Evolutionary conservation across 768 basidiomycete genomes (phyloP).

Genomic region (Russula griseocarnosa): DNA sequence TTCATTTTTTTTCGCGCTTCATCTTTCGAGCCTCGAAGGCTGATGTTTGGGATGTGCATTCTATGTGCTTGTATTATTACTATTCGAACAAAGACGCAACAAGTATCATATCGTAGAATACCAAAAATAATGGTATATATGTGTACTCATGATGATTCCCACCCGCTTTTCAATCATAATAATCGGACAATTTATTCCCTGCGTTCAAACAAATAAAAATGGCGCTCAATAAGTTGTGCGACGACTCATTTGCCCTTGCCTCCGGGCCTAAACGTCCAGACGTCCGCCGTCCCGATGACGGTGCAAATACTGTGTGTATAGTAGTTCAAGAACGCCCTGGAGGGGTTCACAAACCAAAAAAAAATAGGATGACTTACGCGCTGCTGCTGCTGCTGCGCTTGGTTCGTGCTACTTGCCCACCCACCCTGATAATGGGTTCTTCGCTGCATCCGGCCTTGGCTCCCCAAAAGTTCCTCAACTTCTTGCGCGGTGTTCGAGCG

Average conservation of each 20-base stretch:
- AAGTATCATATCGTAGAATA: slow-evolving; percentile 16
- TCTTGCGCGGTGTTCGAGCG: slow-evolving; percentile 62
- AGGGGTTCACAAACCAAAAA: background rate
- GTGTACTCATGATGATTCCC: slow-evolving; percentile 16
- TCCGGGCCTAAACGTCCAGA: slow-evolving; percentile 47
- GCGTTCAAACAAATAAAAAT: too few relatives aligned
- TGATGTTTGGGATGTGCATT: slow-evolving; percentile 15
- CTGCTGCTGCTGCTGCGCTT: slow-evolving; percentile 16
- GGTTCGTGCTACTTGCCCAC: slow-evolving; percentile 15
- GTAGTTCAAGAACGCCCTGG: background rate
- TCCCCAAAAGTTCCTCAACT: slow-evolving; percentile 60
- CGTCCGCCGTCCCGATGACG: slow-evolving; percentile 37
- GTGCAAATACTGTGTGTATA: slow-evolving; percentile 42
- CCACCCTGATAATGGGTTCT: slow-evolving; percentile 10
- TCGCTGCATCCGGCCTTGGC: slow-evolving; percentile 20
- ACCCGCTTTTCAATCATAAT: background rate
- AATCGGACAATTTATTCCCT: background rate
- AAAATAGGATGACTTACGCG: slow-evolving; percentile 2
- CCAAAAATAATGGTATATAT: slow-evolving; percentile 19
- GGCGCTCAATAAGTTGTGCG: background rate
- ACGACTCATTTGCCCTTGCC: slow-evolving; percentile 19
- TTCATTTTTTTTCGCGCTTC: background rate
- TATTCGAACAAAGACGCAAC: background rate
- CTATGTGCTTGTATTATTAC: slow-evolving; percentile 9
- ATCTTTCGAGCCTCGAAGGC: background rate